Evolutionary conservation across 257 asterid species (phyloP), one percentile per base, ranked within the genome.

Genomic region (Lithospermum erythrorhizon): DNA sequence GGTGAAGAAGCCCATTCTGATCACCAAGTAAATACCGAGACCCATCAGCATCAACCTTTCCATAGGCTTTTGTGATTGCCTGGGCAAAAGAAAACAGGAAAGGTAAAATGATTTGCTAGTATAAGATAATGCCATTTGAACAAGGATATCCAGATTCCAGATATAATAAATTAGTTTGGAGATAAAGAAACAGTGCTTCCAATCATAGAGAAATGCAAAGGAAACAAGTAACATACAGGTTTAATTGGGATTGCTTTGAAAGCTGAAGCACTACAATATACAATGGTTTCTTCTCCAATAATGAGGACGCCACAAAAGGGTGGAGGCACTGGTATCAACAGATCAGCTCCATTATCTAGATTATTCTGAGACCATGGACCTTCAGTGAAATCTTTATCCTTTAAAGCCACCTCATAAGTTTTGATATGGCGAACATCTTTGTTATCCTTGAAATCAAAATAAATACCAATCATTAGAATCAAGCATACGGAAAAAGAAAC

Each of bases 311-410:
- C 97, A 65, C 95, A 86, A 61, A 86, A 83, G 60, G 97, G 97
- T 23, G 97, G 90, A 11, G 97, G 97, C 61, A 89, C 91, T 59
- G 97, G 97, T 62, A 89, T 89, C 62, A 89, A 78, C 79, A 89
- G 78, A 67, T 81, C 90, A 22, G 97, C 97, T 53, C 97, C 97
- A 73, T 86, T 84, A 76, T 86, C 95, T 70, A 89, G 97, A 82
- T 89, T 89, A 75, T 81, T 86, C 72, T 81, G 97, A 71, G 95
- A 84, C 97, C 94, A 89, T 47, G 97, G 94, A 59, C 97, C 97
- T 81, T 89, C 97, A 67, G 81, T 79, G 78, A 89, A 89, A 80
- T 84, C 95, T 75, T 86, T 86, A 74, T 89, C 95, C 76, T 83
- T 86, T 83, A 86, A 72, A 55, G 89, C 82, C 58, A 89, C 94